Conservation (phyloP, 1,284 basidiomycete genomes). For the Lignosus rhinocerotis region DNA sequence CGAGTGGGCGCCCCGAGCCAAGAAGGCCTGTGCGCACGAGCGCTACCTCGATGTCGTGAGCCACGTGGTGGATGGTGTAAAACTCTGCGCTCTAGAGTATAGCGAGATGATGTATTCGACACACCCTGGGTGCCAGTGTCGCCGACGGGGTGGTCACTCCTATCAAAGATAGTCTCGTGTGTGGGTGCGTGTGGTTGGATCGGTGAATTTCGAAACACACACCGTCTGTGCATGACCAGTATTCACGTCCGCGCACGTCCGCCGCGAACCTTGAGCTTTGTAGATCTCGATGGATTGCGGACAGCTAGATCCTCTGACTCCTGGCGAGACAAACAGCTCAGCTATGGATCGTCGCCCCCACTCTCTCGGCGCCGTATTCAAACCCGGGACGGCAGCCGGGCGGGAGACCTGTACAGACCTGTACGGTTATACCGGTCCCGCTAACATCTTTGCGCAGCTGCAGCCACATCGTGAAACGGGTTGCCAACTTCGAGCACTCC, state of each 20-base stretch:
- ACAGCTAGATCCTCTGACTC: constrained; percentile 6
- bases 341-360: constrained; percentile 13
- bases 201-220: constrained; percentile 2
- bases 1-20: neutral
- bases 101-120: neutral
- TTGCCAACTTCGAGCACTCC: constrained; percentile 4
- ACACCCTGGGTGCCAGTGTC: constrained; percentile 1
- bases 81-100: neutral
- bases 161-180: neutral
- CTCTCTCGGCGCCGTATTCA: constrained; percentile 10
- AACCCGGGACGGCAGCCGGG: constrained; percentile 8
- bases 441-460: constrained; percentile 1
- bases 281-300: constrained; percentile 6
- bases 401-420: neutral
- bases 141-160: neutral
- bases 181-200: neutral
- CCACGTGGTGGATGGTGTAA: constrained; percentile 8
- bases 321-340: constrained; percentile 5
- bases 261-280: neutral
- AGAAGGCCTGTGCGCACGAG: neutral
- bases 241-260: neutral
- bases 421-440: constrained; percentile 1
- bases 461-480: constrained; percentile 7
- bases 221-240: neutral
- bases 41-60: neutral